Conservation (phyloP, 225 moss, liverwort and hornwort genomes). For the Marchantia polymorpha region DNA sequence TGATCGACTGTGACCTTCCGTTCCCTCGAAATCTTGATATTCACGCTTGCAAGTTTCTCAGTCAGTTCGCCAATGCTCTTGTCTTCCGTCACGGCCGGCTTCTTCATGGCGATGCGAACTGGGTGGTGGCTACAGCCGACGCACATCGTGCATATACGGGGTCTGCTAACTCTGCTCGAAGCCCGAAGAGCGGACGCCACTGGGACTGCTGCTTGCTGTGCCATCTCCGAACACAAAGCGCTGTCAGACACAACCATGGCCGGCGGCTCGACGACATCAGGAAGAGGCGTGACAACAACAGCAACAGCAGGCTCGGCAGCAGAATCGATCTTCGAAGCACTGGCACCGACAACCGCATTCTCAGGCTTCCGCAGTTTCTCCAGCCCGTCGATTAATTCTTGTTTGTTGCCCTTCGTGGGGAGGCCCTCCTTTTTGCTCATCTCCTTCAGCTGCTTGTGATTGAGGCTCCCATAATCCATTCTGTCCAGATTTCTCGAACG, state of each 20-base stretch:
- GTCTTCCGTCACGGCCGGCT: neutral
- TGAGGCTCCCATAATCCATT: conserved; percentile 1
- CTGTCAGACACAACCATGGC: too few relatives aligned
- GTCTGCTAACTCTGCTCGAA: neutral
- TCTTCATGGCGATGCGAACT: neutral
- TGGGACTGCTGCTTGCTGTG: neutral
- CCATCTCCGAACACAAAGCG: neutral
- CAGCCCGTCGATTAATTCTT: neutral
- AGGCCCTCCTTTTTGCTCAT: conserved; percentile 2
- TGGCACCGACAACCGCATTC: neutral
- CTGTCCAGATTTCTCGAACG: neutral
- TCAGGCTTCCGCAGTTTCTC: neutral
- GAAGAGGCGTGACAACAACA: neutral
- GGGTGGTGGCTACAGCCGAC: neutral
- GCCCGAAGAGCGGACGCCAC: neutral
- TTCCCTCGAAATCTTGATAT: neutral
- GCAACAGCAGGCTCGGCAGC: neutral
- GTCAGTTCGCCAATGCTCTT: neutral
- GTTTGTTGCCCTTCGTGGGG: conserved; percentile 4
- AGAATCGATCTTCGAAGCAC: neutral
- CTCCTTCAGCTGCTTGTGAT: neutral
- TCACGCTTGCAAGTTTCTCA: neutral
- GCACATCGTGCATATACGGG: conserved; percentile 13
- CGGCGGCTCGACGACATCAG: neutral
- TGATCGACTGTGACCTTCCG: neutral